These are phyloP conservation scores for Paraphoma sp. DNA, from an alignment of 2,329 filamentous ascomycete species.

Conservation along the genomic window DNA sequence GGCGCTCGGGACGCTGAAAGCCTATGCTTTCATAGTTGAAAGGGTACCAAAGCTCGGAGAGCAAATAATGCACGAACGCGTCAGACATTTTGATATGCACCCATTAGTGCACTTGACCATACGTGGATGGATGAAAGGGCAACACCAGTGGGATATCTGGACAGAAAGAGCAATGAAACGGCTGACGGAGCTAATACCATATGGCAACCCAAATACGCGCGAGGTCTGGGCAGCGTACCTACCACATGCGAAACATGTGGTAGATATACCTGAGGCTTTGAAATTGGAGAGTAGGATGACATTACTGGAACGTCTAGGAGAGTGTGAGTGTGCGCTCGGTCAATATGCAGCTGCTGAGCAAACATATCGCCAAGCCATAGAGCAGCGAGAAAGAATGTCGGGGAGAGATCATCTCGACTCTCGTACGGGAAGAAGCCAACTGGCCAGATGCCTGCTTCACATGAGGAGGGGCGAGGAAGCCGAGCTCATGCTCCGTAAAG, in stretches of 20 bases:
- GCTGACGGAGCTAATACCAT: constrained; percentile 30
- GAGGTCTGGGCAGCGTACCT: constrained; percentile 35
- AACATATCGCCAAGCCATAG: constrained; percentile 3
- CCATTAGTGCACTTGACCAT: constrained; percentile 46
- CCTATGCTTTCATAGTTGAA: constrained; percentile 41
- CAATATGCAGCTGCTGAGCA: constrained; percentile 7
- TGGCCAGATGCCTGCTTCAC: background rate
- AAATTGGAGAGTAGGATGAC: constrained; percentile 2
- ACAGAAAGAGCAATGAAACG: constrained; percentile 16
- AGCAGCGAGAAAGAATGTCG: constrained; percentile 1
- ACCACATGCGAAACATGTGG: constrained; percentile 32
- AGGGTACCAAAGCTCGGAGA: background rate
- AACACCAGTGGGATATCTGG: constrained; percentile 19
- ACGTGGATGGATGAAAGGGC: constrained; percentile 38
- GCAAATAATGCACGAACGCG: background rate
- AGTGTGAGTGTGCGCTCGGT: constrained; percentile 10
- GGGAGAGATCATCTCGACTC: constrained; percentile 10
- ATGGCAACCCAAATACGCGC: constrained; percentile 18
- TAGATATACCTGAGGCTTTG: constrained; percentile 2
- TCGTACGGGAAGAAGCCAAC: constrained; percentile 6
- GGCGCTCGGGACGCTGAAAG: constrained; percentile 41
- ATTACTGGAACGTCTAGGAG: constrained; percentile 11
- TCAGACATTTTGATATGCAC: constrained; percentile 36
- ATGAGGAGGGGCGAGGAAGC: constrained; percentile 5
- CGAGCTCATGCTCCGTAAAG: constrained; percentile 3